Base-by-base conservation (phyloP, 768 basidiomycete genomes). In the Mycena epipterygia region DNA sequence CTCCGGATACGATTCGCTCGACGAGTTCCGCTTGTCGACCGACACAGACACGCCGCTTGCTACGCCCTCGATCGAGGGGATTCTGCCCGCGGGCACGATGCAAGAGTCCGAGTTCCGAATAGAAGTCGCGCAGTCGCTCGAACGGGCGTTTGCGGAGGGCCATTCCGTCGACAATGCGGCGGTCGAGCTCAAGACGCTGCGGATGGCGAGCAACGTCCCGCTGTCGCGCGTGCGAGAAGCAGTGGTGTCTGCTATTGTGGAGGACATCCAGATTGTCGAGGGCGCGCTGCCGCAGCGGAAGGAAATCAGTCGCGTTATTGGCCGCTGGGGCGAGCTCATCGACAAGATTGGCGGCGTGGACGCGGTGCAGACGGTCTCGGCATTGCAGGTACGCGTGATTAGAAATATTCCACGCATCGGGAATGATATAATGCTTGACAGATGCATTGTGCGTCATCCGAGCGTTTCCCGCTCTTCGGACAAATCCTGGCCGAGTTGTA, bases 131-230 rank as follows among this genome's bases (percentile, higher is more conserved):
- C 91, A 92, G 70, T 96, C 95, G 23, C 88, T 99, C 57, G 94
- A 95, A 64, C 92, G 97, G 68, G 97, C 97, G 29, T 97, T 97
- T 79, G 87, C 91, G 12, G 97, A 99, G 81, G 92, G 89, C 3
- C 96, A 98, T 82, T 92, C 91, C 14, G 91, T 97, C 52, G 95
- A 97, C 74, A 96, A 98, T 79, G 96, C 96, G 1, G 87, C 94
- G 0, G 93, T 99, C 70, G 97, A 99, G 79, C 87, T 99, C 68
- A 96, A 97, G 83, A 98, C 97, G 49, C 88, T 99, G 51, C 93
- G 97, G 56, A 97, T 99, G 95, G 95, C 96, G 39, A 94, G 93
- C 76, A 99, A 98, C 76, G 97, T 98, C 30, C 89, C 94, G 14
- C 86, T 98, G 23, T 88, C 87, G n/a, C 86, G 90, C 58, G 96